Evolutionary conservation across 1,139 yeast species (phyloP).

Genomic region (Sugiyamaella xylanicola): DNA sequence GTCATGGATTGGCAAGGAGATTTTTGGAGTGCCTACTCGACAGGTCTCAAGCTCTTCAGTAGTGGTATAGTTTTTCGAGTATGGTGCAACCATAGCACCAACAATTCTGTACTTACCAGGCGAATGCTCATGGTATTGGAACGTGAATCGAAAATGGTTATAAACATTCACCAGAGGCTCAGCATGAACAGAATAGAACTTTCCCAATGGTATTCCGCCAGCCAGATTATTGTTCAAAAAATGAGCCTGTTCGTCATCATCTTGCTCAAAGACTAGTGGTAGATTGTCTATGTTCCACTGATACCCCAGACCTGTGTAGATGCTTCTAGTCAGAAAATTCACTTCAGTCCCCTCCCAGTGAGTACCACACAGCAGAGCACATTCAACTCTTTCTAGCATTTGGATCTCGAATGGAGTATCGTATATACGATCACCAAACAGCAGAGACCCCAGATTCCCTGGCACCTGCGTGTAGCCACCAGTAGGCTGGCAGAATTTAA

Average conservation of each 20-base stretch:
- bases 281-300: conserved; percentile 94
- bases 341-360: conserved; percentile 65
- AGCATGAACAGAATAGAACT: conserved; percentile 47
- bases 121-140: conserved; percentile 82
- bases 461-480: conserved; percentile 63
- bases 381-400: conserved; percentile 70
- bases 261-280: conserved; percentile 73
- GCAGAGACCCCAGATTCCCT: conserved; percentile 87
- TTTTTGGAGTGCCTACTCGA: conserved; percentile 25
- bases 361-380: conserved; percentile 63
- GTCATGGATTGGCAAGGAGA: conserved; percentile 36
- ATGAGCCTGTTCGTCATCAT: conserved; percentile 37
- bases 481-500: conserved; percentile 84
- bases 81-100: conserved; percentile 77
- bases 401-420: conserved; percentile 82
- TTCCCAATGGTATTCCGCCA: conserved; percentile 79
- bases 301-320: conserved; percentile 61
- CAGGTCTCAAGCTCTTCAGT: conserved; percentile 39
- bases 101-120: conserved; percentile 77
- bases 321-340: conserved; percentile 68
- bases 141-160: conserved; percentile 75
- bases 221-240: conserved; percentile 53
- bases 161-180: conserved; percentile 47
- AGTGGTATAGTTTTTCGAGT: conserved; percentile 55
- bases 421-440: conserved; percentile 94